Evolutionary conservation across 1,284 basidiomycete species (phyloP).

Genomic region (Volvariella volvacea): DNA sequence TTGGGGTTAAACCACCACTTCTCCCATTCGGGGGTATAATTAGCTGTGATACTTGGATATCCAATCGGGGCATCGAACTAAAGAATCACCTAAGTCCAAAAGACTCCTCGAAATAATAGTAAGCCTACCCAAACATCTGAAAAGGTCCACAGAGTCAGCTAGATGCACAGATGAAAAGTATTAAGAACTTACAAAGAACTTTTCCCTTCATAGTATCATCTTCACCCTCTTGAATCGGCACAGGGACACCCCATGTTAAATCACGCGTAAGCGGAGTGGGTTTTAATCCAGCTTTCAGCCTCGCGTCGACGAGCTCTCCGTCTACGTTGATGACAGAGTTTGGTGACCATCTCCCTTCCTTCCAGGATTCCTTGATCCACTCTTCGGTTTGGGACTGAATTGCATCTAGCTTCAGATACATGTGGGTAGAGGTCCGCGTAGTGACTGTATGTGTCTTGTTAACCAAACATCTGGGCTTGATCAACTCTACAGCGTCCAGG

Average conservation of each 20-base stretch:
- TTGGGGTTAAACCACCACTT: slow-evolving; percentile 97
- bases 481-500: slow-evolving; percentile 88
- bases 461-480: slow-evolving; percentile 94
- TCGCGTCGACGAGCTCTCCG: slow-evolving; percentile 86
- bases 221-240: slow-evolving; percentile 61
- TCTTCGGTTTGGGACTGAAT: slow-evolving; percentile 83
- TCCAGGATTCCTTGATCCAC: slow-evolving; percentile 82
- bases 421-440: slow-evolving; percentile 82
- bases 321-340: slow-evolving; percentile 88
- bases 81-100: neutral
- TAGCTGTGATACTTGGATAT: slow-evolving; percentile 96
- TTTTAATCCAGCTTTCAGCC: slow-evolving; percentile 81
- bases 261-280: slow-evolving; percentile 94
- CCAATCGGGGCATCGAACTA: slow-evolving; percentile 98
- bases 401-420: slow-evolving; percentile 85
- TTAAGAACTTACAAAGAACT: slow-evolving; percentile 77
- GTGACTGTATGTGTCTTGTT: slow-evolving; percentile 75
- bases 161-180: slow-evolving; percentile 7
- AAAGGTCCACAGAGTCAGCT: slow-evolving; percentile 9
- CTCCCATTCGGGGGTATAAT: slow-evolving; percentile 93
- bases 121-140: slow-evolving; percentile 73
- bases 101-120: neutral
- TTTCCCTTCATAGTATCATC: slow-evolving; percentile 88
- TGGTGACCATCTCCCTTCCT: slow-evolving; percentile 83
- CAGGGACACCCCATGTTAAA: slow-evolving; percentile 94